Conservation (phyloP, 2,329 filamentous ascomycete species). For the Hymenoscyphus salicellus region DNA sequence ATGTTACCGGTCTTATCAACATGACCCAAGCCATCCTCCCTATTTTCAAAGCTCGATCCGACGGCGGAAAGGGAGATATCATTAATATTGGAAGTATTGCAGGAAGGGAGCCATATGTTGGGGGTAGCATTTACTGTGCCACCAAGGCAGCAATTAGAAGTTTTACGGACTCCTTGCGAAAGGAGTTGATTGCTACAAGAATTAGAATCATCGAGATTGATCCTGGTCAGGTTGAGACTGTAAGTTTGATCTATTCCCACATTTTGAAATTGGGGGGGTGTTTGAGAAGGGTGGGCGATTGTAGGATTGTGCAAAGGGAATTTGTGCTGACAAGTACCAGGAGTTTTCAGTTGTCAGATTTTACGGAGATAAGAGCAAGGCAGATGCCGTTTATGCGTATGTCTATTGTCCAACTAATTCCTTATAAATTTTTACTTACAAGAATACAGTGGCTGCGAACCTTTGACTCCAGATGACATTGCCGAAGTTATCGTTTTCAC, state of each 20-base stretch:
- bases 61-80: constrained; percentile 83
- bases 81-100: constrained; percentile 94
- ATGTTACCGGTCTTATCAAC: constrained; percentile 91
- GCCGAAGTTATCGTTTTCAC: constrained; percentile 87
- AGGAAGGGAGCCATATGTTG: constrained; percentile 80
- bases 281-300: not conserved
- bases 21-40: constrained; percentile 90
- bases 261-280: not conserved
- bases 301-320: too few species aligned
- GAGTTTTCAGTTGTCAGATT: constrained; percentile 89
- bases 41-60: constrained; percentile 66
- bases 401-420: constrained; percentile 33
- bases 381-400: constrained; percentile 83
- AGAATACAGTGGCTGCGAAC: constrained; percentile 64
- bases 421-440: not conserved
- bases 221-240: constrained; percentile 88
- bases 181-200: constrained; percentile 75
- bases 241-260: constrained; percentile 37
- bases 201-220: constrained; percentile 86
- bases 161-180: constrained; percentile 79
- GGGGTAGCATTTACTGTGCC: constrained; percentile 88
- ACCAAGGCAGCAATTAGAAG: constrained; percentile 84
- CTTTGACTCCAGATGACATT: constrained; percentile 84
- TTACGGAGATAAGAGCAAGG: constrained; percentile 83
- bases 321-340: constrained; percentile 36